Percentiles rank a stretch among this genome's conserved stretches.
Conservation (phyloP, 805 yeast genomes). For the Candida oleophila region DNA sequence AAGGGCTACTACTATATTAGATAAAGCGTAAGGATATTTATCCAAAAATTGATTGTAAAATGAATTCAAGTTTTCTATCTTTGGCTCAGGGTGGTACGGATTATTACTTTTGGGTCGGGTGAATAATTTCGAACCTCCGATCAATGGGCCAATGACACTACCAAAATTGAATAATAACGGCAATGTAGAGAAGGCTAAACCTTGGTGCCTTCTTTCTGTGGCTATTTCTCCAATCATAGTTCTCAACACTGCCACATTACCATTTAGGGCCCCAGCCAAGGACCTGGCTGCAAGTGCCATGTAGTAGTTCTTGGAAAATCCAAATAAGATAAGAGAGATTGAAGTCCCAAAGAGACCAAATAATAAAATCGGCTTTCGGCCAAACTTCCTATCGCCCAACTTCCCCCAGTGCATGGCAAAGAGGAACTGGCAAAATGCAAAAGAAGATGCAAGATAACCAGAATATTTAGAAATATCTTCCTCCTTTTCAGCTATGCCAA, state of each 20-base stretch:
- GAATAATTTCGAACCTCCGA: conserved; percentile 29
- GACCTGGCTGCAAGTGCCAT: conserved; percentile 28
- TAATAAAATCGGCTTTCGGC: conserved; percentile 27
- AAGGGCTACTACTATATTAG: conserved; percentile 33
- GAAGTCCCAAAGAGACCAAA: conserved; percentile 26
- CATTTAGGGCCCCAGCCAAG: conserved; percentile 28
- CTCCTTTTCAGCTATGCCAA: conserved; percentile 17
- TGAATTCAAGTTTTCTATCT: not conserved
- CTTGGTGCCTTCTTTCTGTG: conserved; percentile 28
- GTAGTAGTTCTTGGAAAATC: conserved; percentile 27
- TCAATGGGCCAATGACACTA: conserved; percentile 29
- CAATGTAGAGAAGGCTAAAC: conserved; percentile 28
- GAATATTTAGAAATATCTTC: conserved; percentile 18
- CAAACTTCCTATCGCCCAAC: conserved; percentile 23
- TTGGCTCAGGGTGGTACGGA: conserved; percentile 13
- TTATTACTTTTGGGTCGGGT: conserved; percentile 21
- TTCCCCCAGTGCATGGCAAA: conserved; percentile 30
- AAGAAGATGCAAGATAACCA: conserved; percentile 21
- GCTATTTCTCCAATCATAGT: conserved; percentile 33
- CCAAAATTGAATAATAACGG: conserved; percentile 35
- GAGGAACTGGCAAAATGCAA: conserved; percentile 23
- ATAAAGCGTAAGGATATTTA: conserved; percentile 37
- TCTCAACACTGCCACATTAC: conserved; percentile 30
- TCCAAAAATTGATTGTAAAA: conserved; percentile 27
- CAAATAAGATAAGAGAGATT: conserved; percentile 24